phyloP scores from a whole-genome alignment of 139 green algal genomes.

The Auxenochlorella protothecoides region DNA sequence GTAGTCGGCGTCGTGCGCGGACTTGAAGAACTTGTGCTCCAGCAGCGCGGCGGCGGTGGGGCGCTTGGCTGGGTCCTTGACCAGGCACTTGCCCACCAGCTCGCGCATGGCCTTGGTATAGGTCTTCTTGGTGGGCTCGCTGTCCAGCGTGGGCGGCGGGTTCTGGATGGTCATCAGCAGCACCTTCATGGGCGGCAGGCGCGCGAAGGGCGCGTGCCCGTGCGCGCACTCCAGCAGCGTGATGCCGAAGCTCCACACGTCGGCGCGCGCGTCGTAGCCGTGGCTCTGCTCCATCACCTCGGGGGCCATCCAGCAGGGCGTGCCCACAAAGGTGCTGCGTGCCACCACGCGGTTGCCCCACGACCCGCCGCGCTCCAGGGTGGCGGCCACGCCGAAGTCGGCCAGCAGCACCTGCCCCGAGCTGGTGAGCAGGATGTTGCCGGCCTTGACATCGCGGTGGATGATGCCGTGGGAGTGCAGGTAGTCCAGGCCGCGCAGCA shows the following conservation, averaged over 20 bases:
- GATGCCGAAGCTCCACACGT: constrained; percentile 99
- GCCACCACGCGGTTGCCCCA: constrained; percentile 68
- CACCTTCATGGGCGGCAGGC: constrained; percentile 97
- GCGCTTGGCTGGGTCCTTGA: constrained; percentile 85
- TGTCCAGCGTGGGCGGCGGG: constrained; percentile 81
- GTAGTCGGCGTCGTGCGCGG: constrained; percentile 61
- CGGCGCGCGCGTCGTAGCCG: constrained; percentile 74
- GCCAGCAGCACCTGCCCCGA: constrained; percentile 82
- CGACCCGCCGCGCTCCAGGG: constrained; percentile 70
- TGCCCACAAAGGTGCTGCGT: constrained; percentile 82
- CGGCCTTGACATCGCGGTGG: constrained; percentile 96
- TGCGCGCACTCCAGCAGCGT: constrained; percentile 96
- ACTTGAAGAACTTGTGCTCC: constrained; percentile 98
- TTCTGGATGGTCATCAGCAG: constrained; percentile 94
- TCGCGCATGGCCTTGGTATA: constrained; percentile 82
- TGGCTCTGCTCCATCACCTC: constrained; percentile 95
- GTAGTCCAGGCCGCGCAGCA: constrained; percentile 91
- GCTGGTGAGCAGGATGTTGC: constrained; percentile 95
- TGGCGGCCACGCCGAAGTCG: constrained; percentile 95
- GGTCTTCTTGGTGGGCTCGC: constrained; percentile 54
- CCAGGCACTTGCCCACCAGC: constrained; percentile 86
- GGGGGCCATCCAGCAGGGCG: constrained; percentile 97
- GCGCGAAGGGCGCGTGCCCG: constrained; percentile 97
- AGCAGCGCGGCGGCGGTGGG: constrained; percentile 80
- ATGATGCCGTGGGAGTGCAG: constrained; percentile 90